Conservation (phyloP, 2,329 filamentous ascomycete species). For the Paraphoma sp. region DNA sequence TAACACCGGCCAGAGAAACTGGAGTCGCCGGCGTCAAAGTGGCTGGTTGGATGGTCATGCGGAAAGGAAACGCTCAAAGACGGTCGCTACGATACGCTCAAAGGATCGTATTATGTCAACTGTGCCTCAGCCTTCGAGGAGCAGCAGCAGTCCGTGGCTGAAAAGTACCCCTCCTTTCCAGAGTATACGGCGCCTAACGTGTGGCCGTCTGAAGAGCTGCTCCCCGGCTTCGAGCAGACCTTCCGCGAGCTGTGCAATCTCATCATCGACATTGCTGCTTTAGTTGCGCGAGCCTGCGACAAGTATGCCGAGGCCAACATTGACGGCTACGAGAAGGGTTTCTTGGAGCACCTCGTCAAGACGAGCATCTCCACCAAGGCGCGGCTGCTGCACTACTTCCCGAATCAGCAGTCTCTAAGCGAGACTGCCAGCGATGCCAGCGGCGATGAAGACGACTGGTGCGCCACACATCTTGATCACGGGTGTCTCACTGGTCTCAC, state of each 20-base stretch:
- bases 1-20: constrained; percentile 48
- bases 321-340: constrained; percentile 74
- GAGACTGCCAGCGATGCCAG: constrained; percentile 14
- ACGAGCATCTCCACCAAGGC: constrained; percentile 90
- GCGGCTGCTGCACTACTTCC: constrained; percentile 90
- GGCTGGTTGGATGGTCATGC: constrained; percentile 76
- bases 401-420: constrained; percentile 49
- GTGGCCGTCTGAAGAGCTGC: constrained; percentile 74
- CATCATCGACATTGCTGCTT: constrained; percentile 86
- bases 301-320: constrained; percentile 82
- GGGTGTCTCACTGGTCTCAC: constrained; percentile 94
- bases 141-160: constrained; percentile 56
- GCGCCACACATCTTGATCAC: constrained; percentile 87
- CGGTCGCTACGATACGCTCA: constrained; percentile 78
- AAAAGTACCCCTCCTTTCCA: constrained; percentile 71
- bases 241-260: constrained; percentile 79
- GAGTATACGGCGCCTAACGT: constrained; percentile 91
- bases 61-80: constrained; percentile 83
- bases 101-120: constrained; percentile 85
- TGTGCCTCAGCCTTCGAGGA: constrained; percentile 71
- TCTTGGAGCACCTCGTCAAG: constrained; percentile 85
- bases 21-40: constrained; percentile 61
- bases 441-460: constrained; percentile 86
- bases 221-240: constrained; percentile 77
- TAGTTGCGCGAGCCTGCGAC: constrained; percentile 92